These are phyloP conservation scores for Aspergillus pseudoterreus DNA, from an alignment of 2,329 filamentous ascomycete genomes.

Conservation along the genomic window DNA sequence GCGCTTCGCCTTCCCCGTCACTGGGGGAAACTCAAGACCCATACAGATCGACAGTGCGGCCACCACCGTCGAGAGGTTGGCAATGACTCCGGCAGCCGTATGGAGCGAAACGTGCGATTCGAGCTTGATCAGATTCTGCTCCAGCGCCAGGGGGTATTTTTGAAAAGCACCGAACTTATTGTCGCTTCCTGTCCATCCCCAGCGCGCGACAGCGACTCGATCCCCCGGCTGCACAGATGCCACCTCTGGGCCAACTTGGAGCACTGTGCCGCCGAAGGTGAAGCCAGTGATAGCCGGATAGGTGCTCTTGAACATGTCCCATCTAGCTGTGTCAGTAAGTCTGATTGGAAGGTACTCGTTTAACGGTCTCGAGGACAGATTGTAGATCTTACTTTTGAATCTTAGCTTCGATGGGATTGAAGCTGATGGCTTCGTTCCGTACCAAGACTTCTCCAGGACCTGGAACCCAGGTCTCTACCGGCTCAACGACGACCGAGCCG, in stretches of 20 bases:
- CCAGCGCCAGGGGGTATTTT: conserved; percentile 14
- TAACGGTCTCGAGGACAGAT: too few relatives aligned
- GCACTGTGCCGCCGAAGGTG: conserved; percentile 14
- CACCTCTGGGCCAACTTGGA: conserved; percentile 11
- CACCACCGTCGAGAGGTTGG: conserved; percentile 16
- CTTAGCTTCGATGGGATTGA: conserved; percentile 17
- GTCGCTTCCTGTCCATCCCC: conserved; percentile 8
- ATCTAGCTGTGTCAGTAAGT: background rate
- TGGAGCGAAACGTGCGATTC: conserved; percentile 7
- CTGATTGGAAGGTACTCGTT: too few relatives aligned
- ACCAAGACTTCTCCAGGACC: conserved; percentile 10
- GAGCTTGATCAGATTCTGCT: conserved; percentile 3
- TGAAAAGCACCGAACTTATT: conserved; percentile 16
- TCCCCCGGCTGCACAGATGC: conserved; percentile 12
- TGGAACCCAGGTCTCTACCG: background rate
- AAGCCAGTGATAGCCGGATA: conserved; percentile 16
- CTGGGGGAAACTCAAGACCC: conserved; percentile 10
- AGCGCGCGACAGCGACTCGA: conserved; percentile 8
- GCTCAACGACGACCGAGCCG: background rate
- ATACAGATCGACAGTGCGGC: conserved; percentile 14
- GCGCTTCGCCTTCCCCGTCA: background rate
- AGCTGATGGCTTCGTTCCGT: conserved; percentile 10
- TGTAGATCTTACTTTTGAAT: conserved; percentile 11
- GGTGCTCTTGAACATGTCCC: background rate
- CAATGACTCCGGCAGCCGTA: conserved; percentile 9